Evolutionary conservation across 2,329 filamentous ascomycete genomes (phyloP).

Genomic region (Colletotrichum sp.): DNA sequence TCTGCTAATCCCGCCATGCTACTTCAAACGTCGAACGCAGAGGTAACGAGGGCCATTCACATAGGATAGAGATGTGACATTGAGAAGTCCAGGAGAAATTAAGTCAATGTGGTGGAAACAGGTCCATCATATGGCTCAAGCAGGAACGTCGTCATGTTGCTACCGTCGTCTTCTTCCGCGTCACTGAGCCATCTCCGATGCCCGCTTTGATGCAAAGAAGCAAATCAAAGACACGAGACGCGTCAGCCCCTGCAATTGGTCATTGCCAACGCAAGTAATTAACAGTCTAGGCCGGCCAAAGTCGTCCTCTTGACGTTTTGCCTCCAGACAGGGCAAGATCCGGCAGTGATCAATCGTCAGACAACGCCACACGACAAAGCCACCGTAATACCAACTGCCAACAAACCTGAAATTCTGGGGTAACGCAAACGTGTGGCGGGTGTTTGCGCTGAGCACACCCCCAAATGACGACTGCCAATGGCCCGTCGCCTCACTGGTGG

Average conservation of each 20-base stretch:
- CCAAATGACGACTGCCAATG: slow-evolving; percentile 21
- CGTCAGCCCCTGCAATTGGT: background rate
- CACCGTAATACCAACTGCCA: background rate
- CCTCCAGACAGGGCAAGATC: background rate
- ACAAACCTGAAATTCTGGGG: slow-evolving; percentile 5
- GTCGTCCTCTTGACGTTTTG: background rate
- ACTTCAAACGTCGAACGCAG: background rate
- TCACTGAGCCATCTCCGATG: background rate
- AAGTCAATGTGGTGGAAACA: background rate
- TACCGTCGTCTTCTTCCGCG: background rate
- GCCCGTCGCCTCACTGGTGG: background rate
- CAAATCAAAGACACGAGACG: background rate
- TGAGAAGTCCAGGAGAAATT: background rate
- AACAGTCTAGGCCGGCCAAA: background rate
- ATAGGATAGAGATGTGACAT: background rate
- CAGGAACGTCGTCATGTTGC: background rate
- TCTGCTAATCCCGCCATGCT: background rate
- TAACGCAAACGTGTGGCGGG: slow-evolving; percentile 10
- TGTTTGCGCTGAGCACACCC: background rate
- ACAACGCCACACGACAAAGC: slow-evolving; percentile 11
- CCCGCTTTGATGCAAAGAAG: background rate
- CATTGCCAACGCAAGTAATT: background rate
- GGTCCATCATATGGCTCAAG: background rate
- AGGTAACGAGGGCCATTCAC: background rate
- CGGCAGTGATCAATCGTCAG: background rate